Conservation (phyloP, 108 stramenopile genomes). For the Parmales sp. region DNA sequence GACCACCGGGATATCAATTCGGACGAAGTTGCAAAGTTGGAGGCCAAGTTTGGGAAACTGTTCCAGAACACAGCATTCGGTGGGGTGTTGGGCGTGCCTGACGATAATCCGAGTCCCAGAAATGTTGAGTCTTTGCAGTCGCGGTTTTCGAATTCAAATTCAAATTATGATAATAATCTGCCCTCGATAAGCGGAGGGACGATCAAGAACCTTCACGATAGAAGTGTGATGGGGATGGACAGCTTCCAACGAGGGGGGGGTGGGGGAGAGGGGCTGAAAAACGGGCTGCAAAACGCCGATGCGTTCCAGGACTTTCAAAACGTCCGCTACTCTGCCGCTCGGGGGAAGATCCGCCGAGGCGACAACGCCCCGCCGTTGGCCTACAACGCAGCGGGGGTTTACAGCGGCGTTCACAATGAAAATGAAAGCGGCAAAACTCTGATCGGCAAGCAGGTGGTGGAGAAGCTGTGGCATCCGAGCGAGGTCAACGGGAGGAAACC, state of each 20-base stretch:
- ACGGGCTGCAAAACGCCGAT: neutral
- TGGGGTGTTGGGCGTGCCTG: neutral
- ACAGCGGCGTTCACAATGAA: neutral
- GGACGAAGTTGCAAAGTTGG: neutral
- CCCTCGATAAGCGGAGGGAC: too few relatives aligned
- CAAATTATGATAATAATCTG: too few relatives aligned
- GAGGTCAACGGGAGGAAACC: neutral
- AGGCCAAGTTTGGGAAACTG: neutral
- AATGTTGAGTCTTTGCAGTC: too few relatives aligned
- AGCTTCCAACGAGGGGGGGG: too few relatives aligned
- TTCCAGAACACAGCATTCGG: constrained; percentile 8
- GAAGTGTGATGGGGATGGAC: too few relatives aligned
- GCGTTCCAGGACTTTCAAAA: neutral
- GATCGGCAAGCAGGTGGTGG: neutral
- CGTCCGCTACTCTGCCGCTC: neutral
- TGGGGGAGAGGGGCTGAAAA: neutral
- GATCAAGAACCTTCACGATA: too few relatives aligned
- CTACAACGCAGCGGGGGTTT: neutral
- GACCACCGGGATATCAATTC: neutral
- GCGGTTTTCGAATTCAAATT: too few relatives aligned
- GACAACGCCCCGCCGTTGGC: neutral
- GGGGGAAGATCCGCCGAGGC: neutral
- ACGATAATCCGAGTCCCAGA: too few relatives aligned
- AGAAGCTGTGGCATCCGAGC: neutral
- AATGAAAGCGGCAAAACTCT: neutral